These are phyloP conservation scores for Multifurca ochricompacta DNA, from an alignment of 768 basidiomycete genomes.

Conservation along the genomic window DNA sequence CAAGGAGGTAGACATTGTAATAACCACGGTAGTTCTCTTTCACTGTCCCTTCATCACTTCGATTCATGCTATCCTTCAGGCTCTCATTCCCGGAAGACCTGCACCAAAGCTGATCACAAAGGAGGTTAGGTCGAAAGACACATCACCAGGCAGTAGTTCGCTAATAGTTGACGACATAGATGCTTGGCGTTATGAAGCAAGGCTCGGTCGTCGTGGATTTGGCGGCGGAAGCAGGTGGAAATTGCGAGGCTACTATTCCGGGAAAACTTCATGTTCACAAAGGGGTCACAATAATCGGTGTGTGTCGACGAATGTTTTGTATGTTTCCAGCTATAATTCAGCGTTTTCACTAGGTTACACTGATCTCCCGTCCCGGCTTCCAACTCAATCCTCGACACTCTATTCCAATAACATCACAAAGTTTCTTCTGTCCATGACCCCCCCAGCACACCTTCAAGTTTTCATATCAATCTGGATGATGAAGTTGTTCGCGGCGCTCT, in stretches of 20 bases:
- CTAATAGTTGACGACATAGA: slow-evolving; percentile 28
- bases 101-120: slow-evolving; percentile 80
- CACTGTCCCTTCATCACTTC: background rate
- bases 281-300: slow-evolving; percentile 81
- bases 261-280: slow-evolving; percentile 61
- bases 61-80: slow-evolving; percentile 33
- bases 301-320: background rate
- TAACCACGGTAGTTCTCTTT: slow-evolving; percentile 56
- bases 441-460: slow-evolving; percentile 46
- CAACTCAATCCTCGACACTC: slow-evolving; percentile 81
- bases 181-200: slow-evolving; percentile 88
- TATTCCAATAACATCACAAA: slow-evolving; percentile 92
- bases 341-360: slow-evolving; percentile 50
- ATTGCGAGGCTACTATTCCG: slow-evolving; percentile 75
- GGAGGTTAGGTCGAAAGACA: slow-evolving; percentile 32
- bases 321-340: background rate
- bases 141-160: background rate
- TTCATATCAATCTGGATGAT: slow-evolving; percentile 63
- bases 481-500: slow-evolving; percentile 81
- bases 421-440: slow-evolving; percentile 69
- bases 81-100: slow-evolving; percentile 78
- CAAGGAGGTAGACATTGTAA: slow-evolving; percentile 83
- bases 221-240: slow-evolving; percentile 86
- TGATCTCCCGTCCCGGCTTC: slow-evolving; percentile 80
- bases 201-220: slow-evolving; percentile 84